Evolutionary conservation across 495 filamentous ascomycete species (phyloP), one percentile per base, ranked within the genome.

Genomic region (Podospora pseudoanserina): DNA sequence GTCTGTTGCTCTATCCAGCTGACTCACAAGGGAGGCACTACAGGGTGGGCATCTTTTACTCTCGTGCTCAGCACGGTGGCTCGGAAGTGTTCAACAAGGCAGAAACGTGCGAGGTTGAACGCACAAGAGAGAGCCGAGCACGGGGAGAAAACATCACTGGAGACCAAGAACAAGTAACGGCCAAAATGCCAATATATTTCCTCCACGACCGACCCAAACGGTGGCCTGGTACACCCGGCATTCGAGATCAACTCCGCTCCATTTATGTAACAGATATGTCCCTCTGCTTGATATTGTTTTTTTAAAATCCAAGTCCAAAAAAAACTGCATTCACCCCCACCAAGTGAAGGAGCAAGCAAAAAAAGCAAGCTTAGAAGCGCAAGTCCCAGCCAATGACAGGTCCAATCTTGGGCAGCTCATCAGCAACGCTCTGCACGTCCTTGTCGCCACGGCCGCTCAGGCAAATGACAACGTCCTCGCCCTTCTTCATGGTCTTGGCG

Each of bases 401-500:
- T 0, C 95, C 95, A 68, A 99, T 74, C 67, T 82, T 90, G 26
- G 95, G 95, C 71, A 99, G 80, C 79, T 96, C 92, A 68, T 99
- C 95, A 2, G 95, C 95, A 54, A 99, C 94, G 75, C 91, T 96
- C 87, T 98, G 93, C 54, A 99, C 95, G 78, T 99, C 95, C 86
- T 99, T 99, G 75, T 99, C 95, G 53, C 95, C 95, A 71, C 95
- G 85, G 18, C 95, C 95, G 73, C 89, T 92, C 30, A 99, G 76
- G 80, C 94, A 97, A 53, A 99, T 91, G n/a, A 99, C 94, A 20
- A 99, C 82, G 77, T 97, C 91, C 79, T 97, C 80, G 30, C 87
- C 94, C 84, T 91, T 90, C 55, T 85, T 82, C 93, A 98, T 93
- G 68, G 88, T 89, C 87, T 94, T 97, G 49, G 95, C 96, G 30